Base-by-base conservation (phyloP, 108 stramenopile genomes). In the Skeletonema potamos region DNA sequence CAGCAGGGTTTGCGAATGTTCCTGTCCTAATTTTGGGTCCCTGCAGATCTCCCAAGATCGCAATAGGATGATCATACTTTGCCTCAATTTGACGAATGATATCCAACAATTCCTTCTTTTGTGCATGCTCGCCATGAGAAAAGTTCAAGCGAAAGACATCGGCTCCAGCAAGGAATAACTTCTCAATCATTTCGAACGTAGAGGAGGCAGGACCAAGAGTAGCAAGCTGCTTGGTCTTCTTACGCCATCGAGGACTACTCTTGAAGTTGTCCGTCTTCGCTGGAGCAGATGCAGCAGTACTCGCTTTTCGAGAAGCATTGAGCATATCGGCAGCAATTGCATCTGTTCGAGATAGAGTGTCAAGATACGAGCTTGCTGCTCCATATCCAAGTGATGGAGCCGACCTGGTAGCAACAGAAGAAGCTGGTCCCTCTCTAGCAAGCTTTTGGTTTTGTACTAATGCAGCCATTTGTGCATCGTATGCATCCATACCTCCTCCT, bases 141-240 rank as follows among this genome's bases (percentile, higher is more conserved):
- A 97, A 97, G 84, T 98, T 98, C 6, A 98, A 86, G 32, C 98
- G 94, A 74, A 97, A 97, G 10, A 96, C 89, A 70, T 98, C 97
- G 13, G 92, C 96, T 58, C 98, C 98, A 24, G 96, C 94, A 18
- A 96, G 82, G 73, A 98, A 97, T 5, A 98, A 70, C 63, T 83
- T 90, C 70, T 97, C 97, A 71, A 98, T 94, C 96, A 95, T 93
- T 86, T 96, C 96, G 29, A 65, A 30, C 24, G 82, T 73, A 44
- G 83, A 82, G 11, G 93, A 96, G 11, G 95, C 95, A 17, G 96
- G 98, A 6, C 98, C 96, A 17, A 98, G 71, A 9, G 98, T 98
- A 10, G 93, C 91, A 9, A 98, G 66, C 81, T 97, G 92, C 79
- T 96, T 96, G 41, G 93, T 95, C 39, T 84, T 84, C 71, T 96